Percentiles rank a stretch among this genome's conserved stretches.
These are phyloP conservation scores for Crithidia expoeki DNA, from an alignment of 208 protist species.

Conservation along the genomic window DNA sequence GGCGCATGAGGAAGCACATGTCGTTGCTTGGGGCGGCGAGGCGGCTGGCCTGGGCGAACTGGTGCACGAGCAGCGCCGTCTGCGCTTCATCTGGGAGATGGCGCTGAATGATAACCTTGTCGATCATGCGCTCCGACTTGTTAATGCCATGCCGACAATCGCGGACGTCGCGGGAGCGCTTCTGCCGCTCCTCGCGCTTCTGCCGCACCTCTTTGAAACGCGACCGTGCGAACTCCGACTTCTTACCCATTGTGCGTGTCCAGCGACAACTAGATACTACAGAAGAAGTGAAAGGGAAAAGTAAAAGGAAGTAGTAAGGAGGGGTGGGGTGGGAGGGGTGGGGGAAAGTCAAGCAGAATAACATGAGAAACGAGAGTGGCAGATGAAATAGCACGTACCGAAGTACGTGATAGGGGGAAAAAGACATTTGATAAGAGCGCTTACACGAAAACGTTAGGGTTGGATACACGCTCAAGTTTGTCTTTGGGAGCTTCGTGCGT, in stretches of 20 bases:
- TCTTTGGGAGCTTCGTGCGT: too few relatives aligned
- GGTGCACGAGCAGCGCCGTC: constrained; percentile 57
- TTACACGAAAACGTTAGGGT: too few relatives aligned
- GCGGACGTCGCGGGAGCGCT: constrained; percentile 58
- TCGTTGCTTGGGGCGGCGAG: constrained; percentile 65
- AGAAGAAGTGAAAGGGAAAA: neutral
- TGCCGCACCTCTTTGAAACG: constrained; percentile 62
- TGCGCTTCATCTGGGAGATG: constrained; percentile 49
- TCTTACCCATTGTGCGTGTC: constrained; percentile 64
- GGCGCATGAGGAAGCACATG: constrained; percentile 71
- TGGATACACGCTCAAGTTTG: too few relatives aligned
- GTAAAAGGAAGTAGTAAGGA: neutral
- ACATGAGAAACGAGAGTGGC: too few relatives aligned
- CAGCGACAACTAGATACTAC: neutral
- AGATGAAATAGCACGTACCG: too few relatives aligned
- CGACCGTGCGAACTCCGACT: constrained; percentile 55
- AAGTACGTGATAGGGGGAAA: too few relatives aligned
- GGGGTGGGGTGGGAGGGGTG: neutral
- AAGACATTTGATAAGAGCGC: too few relatives aligned
- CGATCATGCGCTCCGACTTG: constrained; percentile 51
- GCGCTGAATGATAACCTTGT: constrained; percentile 48
- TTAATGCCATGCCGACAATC: constrained; percentile 69
- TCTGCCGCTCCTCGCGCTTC: constrained; percentile 54
- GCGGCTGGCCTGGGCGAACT: constrained; percentile 79
- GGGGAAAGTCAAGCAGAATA: too few relatives aligned